These are phyloP conservation scores for Ceratocystis eucalypticola DNA, from an alignment of 2,329 filamentous ascomycete genomes.

Conservation along the genomic window DNA sequence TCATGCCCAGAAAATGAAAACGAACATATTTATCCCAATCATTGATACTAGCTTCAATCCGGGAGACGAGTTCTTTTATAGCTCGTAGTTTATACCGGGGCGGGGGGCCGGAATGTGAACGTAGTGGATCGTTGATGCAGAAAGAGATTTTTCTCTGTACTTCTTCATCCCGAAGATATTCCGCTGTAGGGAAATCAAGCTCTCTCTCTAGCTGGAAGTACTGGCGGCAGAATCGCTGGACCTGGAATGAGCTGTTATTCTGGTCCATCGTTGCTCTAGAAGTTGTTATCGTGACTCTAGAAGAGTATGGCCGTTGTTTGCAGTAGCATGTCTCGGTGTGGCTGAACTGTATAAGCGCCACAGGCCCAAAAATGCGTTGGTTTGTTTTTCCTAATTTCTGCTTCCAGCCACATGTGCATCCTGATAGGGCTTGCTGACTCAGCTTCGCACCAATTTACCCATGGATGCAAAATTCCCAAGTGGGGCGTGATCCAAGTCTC, in stretches of 20 bases:
- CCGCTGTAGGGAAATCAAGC: slow-evolving; percentile 49
- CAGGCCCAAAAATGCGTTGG: background rate
- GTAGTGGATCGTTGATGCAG: background rate
- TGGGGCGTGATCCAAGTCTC: background rate
- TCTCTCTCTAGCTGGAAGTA: slow-evolving; percentile 61
- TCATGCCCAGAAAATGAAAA: slow-evolving; percentile 19
- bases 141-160: slow-evolving; percentile 38
- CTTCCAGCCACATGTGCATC: background rate
- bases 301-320: background rate
- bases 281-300: background rate
- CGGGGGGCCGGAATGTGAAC: slow-evolving; percentile 36
- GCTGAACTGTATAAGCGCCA: background rate
- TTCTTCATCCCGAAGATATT: slow-evolving; percentile 42
- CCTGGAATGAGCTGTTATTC: slow-evolving; percentile 8
- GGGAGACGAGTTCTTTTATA: slow-evolving; percentile 57
- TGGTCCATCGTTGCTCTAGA: background rate
- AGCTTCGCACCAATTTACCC: background rate
- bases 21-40: slow-evolving; percentile 84
- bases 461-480: slow-evolving; percentile 5
- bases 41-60: slow-evolving; percentile 59
- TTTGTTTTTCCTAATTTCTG: background rate
- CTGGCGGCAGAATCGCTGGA: slow-evolving; percentile 51
- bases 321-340: background rate
- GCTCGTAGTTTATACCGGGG: slow-evolving; percentile 55
- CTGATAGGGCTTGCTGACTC: slow-evolving; percentile 2